These are phyloP conservation scores for Juncus inflexus DNA, from an alignment of 176 grass and related monocot genomes.

Conservation along the genomic window DNA sequence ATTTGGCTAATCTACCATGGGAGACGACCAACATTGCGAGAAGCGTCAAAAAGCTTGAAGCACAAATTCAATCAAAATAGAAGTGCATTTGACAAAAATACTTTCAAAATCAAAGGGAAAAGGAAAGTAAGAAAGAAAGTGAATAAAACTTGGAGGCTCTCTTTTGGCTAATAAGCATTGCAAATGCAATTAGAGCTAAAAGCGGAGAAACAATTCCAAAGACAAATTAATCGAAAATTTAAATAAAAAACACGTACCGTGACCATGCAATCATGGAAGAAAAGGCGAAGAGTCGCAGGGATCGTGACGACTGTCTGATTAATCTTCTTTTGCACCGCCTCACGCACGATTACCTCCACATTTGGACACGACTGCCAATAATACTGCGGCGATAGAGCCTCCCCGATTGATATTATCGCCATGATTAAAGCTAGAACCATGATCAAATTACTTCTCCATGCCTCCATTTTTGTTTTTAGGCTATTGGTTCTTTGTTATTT, in stretches of 20 bases:
- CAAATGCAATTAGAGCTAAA: too few species aligned
- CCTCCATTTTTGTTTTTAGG: background rate
- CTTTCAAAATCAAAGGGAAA: too few species aligned
- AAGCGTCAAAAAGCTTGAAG: too few species aligned
- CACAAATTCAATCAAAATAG: too few species aligned
- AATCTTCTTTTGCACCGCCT: conserved; percentile 12
- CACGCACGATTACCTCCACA: conserved; percentile 6
- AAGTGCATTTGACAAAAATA: too few species aligned
- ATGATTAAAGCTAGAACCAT: background rate
- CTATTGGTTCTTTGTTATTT: too few species aligned
- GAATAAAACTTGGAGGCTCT: too few species aligned
- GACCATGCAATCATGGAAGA: conserved; percentile 21
- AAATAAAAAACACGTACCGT: conserved; percentile 18
- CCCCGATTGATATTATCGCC: background rate
- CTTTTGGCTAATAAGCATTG: too few species aligned
- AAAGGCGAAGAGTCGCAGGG: conserved; percentile 12
- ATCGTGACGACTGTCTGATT: conserved; percentile 10
- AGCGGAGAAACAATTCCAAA: too few species aligned
- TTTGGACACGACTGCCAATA: background rate
- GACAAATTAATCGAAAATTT: background rate
- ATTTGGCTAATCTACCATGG: background rate
- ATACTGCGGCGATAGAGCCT: conserved; percentile 8
- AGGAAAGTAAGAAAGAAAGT: too few species aligned
- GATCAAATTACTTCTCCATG: conserved; percentile 15
- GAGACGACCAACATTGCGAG: too few species aligned